phyloP scores from a whole-genome alignment of 2,329 filamentous ascomycete genomes.

The Parascedosporium putredinis region DNA sequence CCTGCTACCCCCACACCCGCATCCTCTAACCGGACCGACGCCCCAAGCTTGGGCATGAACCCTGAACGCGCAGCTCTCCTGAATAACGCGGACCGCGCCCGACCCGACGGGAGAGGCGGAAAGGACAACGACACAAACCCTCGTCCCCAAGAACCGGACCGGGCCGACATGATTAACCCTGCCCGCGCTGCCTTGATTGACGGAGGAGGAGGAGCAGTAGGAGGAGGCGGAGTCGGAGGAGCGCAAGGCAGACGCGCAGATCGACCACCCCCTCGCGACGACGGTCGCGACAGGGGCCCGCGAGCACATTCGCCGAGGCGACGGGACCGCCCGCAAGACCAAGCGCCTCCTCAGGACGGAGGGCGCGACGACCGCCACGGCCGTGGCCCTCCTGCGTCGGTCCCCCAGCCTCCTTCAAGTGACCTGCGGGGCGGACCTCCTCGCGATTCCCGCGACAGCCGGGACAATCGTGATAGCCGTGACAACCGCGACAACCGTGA shows the following conservation, averaged over 20 bases:
- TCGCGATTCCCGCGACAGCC: neutral
- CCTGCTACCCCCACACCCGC: slow-evolving; percentile 19
- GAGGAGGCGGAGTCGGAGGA: too few relatives aligned
- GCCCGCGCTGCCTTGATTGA: slow-evolving; percentile 35
- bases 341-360: slow-evolving; percentile 22
- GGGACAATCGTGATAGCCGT: neutral
- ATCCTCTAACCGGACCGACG: slow-evolving; percentile 15
- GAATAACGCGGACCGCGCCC: slow-evolving; percentile 12
- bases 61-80: slow-evolving; percentile 44
- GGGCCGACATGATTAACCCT: slow-evolving; percentile 33
- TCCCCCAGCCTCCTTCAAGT: slow-evolving; percentile 16
- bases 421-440: slow-evolving; percentile 20
- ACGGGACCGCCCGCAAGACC: slow-evolving; percentile 21
- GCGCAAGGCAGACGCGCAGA: slow-evolving; percentile 17
- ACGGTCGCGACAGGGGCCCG: slow-evolving; percentile 30
- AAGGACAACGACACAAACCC: slow-evolving; percentile 19
- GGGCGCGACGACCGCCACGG: slow-evolving; percentile 36
- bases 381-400: slow-evolving; percentile 23
- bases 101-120: slow-evolving; percentile 14
- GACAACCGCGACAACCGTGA: neutral
- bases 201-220: too few relatives aligned
- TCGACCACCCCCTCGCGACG: slow-evolving; percentile 30
- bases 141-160: slow-evolving; percentile 18
- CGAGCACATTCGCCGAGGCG: slow-evolving; percentile 40
- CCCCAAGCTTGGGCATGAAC: slow-evolving; percentile 39